phyloP scores from a whole-genome alignment of 805 yeast species.

The Kodamaea kakaduensis region DNA sequence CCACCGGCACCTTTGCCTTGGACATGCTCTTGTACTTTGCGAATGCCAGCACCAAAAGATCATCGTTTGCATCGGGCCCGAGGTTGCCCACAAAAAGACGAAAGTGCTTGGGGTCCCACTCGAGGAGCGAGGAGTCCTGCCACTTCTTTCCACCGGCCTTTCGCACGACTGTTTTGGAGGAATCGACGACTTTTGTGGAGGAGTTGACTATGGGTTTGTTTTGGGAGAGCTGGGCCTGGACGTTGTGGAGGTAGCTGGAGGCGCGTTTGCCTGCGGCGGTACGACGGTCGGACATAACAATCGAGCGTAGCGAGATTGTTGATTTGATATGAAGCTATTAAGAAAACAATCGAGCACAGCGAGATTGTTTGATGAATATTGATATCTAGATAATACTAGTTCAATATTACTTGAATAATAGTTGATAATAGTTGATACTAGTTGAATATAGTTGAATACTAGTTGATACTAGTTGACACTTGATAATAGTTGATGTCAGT shows the following conservation, averaged over 20 bases:
- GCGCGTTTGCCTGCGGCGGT: constrained; percentile 51
- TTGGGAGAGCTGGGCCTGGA: constrained; percentile 7
- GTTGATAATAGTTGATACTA: no score
- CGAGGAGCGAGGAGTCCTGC: constrained; percentile 45
- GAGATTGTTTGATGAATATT: no score
- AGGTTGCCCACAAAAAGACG: constrained; percentile 69
- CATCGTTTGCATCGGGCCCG: constrained; percentile 63
- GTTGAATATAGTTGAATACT: no score
- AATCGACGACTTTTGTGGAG: not conserved
- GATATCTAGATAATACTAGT: no score
- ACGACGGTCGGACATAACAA: constrained; percentile 59
- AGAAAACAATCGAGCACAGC: no score
- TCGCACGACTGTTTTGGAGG: not conserved
- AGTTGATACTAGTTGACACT: no score
- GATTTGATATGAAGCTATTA: no score
- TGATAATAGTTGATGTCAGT: no score
- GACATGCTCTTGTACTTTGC: constrained; percentile 47
- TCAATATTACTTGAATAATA: no score
- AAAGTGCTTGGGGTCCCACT: constrained; percentile 71
- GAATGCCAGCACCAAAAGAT: constrained; percentile 52
- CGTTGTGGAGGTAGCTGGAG: constrained; percentile 36
- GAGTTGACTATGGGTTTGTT: not conserved
- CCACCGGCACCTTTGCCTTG: constrained; percentile 58
- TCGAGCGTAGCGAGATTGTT: no score
- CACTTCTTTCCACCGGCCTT: constrained; percentile 42